Evolutionary conservation across 1,139 yeast species (phyloP).

Genomic region (Yamadazyma triangularis): DNA sequence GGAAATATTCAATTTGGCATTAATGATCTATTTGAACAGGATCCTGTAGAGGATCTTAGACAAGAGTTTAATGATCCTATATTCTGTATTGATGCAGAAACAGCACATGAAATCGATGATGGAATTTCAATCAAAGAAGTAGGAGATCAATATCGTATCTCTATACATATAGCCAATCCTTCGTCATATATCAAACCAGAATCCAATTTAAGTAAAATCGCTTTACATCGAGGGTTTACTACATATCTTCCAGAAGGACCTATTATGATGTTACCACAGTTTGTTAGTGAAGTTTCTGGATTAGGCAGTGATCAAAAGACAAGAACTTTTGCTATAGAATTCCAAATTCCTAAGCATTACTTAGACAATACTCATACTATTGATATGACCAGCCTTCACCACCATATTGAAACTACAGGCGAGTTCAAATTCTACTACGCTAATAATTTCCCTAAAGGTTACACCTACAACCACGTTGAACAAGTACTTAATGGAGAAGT

Average conservation of each 20-base stretch:
- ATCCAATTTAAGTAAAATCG: constrained; percentile 52
- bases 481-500: constrained; percentile 19
- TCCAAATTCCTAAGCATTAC: constrained; percentile 20
- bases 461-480: constrained; percentile 35
- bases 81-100: constrained; percentile 78
- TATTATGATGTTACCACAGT: constrained; percentile 65
- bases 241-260: constrained; percentile 69
- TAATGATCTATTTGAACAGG: constrained; percentile 28
- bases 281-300: constrained; percentile 51
- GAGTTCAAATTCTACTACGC: constrained; percentile 20
- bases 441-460: constrained; percentile 30
- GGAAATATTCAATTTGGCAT: constrained; percentile 1
- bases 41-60: constrained; percentile 31
- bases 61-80: constrained; percentile 46
- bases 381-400: no score
- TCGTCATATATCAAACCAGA: constrained; percentile 52
- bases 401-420: constrained; percentile 13
- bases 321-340: constrained; percentile 38
- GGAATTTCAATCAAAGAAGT: constrained; percentile 62
- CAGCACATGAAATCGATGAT: constrained; percentile 91
- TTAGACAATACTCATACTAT: constrained; percentile 6
- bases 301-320: constrained; percentile 45
- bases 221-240: constrained; percentile 61
- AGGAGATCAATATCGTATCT: constrained; percentile 36
- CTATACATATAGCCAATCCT: constrained; percentile 88